A percentile compares a stretch with the other conserved stretches of the same genome.
These are phyloP conservation scores for Russula compacta DNA, from an alignment of 768 basidiomycete species.

Conservation along the genomic window DNA sequence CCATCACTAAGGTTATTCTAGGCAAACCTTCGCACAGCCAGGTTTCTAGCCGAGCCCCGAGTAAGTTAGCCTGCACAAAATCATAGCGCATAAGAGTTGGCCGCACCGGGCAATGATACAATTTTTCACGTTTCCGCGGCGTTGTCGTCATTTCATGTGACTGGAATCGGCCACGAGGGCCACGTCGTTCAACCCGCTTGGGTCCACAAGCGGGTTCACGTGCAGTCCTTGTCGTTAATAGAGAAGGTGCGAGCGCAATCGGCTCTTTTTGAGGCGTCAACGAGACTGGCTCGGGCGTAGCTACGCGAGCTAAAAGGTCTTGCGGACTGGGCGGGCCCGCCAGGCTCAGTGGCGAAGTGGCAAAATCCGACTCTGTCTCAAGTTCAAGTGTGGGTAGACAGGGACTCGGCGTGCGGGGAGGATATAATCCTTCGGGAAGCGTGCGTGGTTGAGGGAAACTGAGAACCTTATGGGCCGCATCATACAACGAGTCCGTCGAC, in stretches of 20 bases:
- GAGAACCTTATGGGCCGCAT: slow-evolving; percentile 22
- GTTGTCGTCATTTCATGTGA: slow-evolving; percentile 12
- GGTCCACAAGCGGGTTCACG: slow-evolving; percentile 14
- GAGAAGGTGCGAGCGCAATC: slow-evolving; percentile 15
- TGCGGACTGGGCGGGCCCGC: slow-evolving; percentile 11
- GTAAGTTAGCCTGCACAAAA: background rate
- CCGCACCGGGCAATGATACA: slow-evolving; percentile 19
- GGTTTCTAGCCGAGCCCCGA: slow-evolving; percentile 22
- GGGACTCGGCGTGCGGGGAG: slow-evolving; percentile 12
- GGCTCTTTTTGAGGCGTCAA: slow-evolving; percentile 1
- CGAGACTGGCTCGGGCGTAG: background rate
- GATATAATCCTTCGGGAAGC: slow-evolving; percentile 19
- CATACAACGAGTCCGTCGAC: slow-evolving; percentile 7
- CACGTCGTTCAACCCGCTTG: slow-evolving; percentile 14
- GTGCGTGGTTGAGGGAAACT: slow-evolving; percentile 28
- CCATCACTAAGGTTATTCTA: background rate
- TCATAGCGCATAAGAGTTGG: background rate
- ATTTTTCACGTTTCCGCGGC: slow-evolving; percentile 20
- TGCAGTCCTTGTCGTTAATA: slow-evolving; percentile 13
- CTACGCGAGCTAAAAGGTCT: slow-evolving; percentile 3
- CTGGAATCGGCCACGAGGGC: slow-evolving; percentile 20
- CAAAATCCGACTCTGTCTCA: slow-evolving; percentile 11
- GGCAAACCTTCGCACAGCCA: slow-evolving; percentile 46
- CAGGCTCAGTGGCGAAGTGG: slow-evolving; percentile 6
- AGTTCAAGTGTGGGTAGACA: slow-evolving; percentile 8